phyloP scores from a whole-genome alignment of 805 yeast species.

The Candida corydali region DNA sequence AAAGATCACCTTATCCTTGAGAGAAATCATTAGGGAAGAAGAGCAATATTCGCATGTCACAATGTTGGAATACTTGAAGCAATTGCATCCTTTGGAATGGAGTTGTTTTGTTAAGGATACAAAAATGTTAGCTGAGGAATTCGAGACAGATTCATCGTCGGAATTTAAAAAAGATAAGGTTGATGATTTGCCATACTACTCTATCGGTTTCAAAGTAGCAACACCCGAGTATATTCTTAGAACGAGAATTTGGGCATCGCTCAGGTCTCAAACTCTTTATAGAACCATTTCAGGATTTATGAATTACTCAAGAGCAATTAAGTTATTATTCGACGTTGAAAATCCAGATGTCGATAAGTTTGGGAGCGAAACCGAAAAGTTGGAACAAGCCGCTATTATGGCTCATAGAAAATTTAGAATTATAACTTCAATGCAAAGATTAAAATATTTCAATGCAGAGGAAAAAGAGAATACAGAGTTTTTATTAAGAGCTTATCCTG shows the following conservation, averaged over 20 bases:
- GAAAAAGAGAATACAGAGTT: slow-evolving; percentile 80
- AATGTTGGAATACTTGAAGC: slow-evolving; percentile 88
- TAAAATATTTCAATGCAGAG: slow-evolving; percentile 64
- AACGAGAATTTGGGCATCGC: slow-evolving; percentile 98
- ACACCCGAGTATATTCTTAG: slow-evolving; percentile 95
- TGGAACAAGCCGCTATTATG: slow-evolving; percentile 53
- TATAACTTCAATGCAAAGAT: slow-evolving; percentile 83
- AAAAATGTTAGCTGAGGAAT: slow-evolving; percentile 90
- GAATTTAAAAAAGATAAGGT: slow-evolving; percentile 43
- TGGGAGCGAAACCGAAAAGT: slow-evolving; percentile 28
- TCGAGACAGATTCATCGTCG: slow-evolving; percentile 43
- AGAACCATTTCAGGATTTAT: slow-evolving; percentile 97
- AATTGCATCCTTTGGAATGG: slow-evolving; percentile 96
- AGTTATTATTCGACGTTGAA: slow-evolving; percentile 83
- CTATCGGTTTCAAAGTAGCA: slow-evolving; percentile 96
- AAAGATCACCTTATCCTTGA: slow-evolving; percentile 86
- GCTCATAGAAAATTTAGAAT: slow-evolving; percentile 80
- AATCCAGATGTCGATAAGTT: slow-evolving; percentile 61
- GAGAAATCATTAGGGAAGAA: slow-evolving; percentile 96
- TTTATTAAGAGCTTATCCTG: slow-evolving; percentile 79
- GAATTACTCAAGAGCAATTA: slow-evolving; percentile 97
- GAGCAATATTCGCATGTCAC: slow-evolving; percentile 95
- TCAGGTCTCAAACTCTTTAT: slow-evolving; percentile 93
- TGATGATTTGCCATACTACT: slow-evolving; percentile 90
- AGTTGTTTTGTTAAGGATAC: slow-evolving; percentile 96